phyloP scores from a whole-genome alignment of 768 basidiomycete species.

The Pisolithus tinctorius region DNA sequence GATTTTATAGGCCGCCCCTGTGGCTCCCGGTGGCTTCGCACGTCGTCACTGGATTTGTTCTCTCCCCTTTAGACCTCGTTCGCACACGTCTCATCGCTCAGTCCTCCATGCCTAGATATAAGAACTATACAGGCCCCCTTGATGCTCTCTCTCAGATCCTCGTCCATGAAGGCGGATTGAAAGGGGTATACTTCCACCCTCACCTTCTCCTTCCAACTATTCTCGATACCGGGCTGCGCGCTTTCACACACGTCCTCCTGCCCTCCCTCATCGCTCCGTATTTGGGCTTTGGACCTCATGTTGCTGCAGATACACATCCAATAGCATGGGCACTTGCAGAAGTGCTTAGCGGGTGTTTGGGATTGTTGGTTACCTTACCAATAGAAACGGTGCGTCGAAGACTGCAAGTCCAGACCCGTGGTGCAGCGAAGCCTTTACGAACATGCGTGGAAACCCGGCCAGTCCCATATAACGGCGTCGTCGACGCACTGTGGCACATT shows the following conservation, averaged over 20 bases:
- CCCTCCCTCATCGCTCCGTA: conserved; percentile 65
- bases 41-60: conserved; percentile 75
- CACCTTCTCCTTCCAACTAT: conserved; percentile 85
- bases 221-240: conserved; percentile 83
- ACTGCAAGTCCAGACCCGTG: conserved; percentile 81
- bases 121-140: conserved; percentile 69
- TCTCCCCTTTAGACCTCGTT: conserved; percentile 86
- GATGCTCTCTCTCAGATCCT: conserved; percentile 75
- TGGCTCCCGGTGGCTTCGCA: conserved; percentile 80
- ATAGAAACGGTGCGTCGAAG: conserved; percentile 90
- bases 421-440: conserved; percentile 61
- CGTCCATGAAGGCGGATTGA: conserved; percentile 73
- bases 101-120: conserved; percentile 59
- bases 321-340: conserved; percentile 76
- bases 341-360: conserved; percentile 61
- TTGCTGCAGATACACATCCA: conserved; percentile 78
- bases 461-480: conserved; percentile 86
- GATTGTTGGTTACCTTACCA: conserved; percentile 78
- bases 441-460: conserved; percentile 84
- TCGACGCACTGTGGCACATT: conserved; percentile 90
- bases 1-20: conserved; percentile 55
- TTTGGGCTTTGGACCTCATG: conserved; percentile 45
- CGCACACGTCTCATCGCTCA: conserved; percentile 88
- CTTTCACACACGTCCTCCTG: conserved; percentile 76
- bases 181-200: conserved; percentile 80